Evolutionary conservation across 306 rosid genomes (phyloP), one percentile per base, ranked within the genome.

Genomic region (Vicia villosa): DNA sequence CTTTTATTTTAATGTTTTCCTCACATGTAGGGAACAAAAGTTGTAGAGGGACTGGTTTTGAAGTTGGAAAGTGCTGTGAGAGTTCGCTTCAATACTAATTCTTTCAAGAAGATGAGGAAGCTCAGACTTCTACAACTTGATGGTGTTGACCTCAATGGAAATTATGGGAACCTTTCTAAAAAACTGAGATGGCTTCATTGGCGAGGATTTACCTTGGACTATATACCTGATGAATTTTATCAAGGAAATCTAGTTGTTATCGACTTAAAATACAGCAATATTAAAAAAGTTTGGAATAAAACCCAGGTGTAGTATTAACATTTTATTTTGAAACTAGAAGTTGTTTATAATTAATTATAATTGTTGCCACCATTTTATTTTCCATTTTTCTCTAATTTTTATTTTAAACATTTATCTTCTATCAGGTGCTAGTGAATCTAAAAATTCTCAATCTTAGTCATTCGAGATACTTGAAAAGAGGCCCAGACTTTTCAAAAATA

Each of bases 51-150:
- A 15, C 43, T 77, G 70, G 26, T 43, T 17, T 38, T 60, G 52
- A 70, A 42, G 37, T 30, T 17, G 43, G 52, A 11, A 30, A 15
- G 41, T 22, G 13, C 0, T 2, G 3, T 1, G 0, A 24, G 67
- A 62, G 9, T 10, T 11, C 4, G 43, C 17, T 51, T 86, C n/a
- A 26, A 10, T 0, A 13, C 89, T 2, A 0, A 64, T 11, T 73
- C 83, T 59, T 82, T 88, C 46, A 12, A 19, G 42, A 6, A 42
- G n/a, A 88, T 86, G 87, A 26, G 63, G 3, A 68, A 13, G 4
- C 46, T 88, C 11, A 82, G 78, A 66, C 55, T 86, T 24, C 56
- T 88, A 9, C 75, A 72, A 46, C 84, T 88, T 2, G 24, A 43
- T n/a, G 0, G 1, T 19, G 86, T 80, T 0, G 12, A 72, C 3